Conservation (phyloP, 495 filamentous ascomycete genomes). For the Xylaria longipes region DNA sequence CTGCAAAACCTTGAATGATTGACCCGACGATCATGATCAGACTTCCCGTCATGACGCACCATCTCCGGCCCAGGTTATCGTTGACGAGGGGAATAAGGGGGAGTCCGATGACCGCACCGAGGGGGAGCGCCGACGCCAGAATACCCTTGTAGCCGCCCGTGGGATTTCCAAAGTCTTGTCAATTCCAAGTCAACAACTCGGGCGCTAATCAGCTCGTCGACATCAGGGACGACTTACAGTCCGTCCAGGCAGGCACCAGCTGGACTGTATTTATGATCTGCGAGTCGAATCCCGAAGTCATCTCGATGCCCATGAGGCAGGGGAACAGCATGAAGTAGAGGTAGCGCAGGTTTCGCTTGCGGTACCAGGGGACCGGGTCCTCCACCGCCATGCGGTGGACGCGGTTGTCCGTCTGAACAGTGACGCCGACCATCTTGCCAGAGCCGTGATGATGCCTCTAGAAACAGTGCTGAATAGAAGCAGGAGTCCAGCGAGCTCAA, state of each 20-base stretch:
- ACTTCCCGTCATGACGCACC: constrained; percentile 66
- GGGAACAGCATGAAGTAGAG: constrained; percentile 70
- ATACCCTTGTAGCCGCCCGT: constrained; percentile 54
- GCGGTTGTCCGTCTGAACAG: constrained; percentile 47
- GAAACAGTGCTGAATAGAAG: background rate
- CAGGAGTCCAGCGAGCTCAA: background rate
- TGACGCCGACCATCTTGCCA: constrained; percentile 49
- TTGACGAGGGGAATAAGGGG: constrained; percentile 66
- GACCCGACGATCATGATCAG: constrained; percentile 63
- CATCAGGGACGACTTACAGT: constrained; percentile 52
- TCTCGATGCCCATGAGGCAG: constrained; percentile 72
- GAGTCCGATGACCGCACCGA: constrained; percentile 58
- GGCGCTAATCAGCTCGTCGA: constrained; percentile 27
- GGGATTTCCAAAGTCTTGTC: constrained; percentile 50
- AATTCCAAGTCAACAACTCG: constrained; percentile 12
- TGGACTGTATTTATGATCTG: constrained; percentile 75
- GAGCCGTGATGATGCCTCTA: background rate
- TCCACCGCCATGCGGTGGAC: constrained; percentile 61
- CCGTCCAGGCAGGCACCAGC: constrained; percentile 62
- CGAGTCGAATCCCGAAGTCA: constrained; percentile 75
- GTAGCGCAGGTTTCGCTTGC: constrained; percentile 65
- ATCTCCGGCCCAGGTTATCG: constrained; percentile 60
- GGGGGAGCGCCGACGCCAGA: constrained; percentile 51
- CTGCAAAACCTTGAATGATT: constrained; percentile 59
- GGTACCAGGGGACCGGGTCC: constrained; percentile 65